Conservation (phyloP, 257 asterid species). For the Phtheirospermum japonicum region DNA sequence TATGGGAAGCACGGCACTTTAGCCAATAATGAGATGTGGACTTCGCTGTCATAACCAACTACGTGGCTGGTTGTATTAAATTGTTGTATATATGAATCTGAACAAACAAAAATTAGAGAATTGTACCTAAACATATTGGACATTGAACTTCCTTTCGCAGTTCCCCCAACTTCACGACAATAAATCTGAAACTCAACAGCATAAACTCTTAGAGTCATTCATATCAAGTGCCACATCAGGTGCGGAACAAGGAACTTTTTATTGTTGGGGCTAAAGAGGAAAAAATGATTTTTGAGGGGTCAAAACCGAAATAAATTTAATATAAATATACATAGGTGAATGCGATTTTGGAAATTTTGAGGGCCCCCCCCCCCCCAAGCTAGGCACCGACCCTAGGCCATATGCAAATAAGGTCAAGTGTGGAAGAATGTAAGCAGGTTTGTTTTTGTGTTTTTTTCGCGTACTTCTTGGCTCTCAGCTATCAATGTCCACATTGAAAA, state of each 20-base stretch:
- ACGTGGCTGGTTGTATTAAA: constrained; percentile 8
- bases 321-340: too few species aligned
- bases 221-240: constrained; percentile 1
- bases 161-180: constrained; percentile 75
- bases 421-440: constrained; percentile 13
- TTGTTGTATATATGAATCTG: constrained; percentile 10
- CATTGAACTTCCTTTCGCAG: constrained; percentile 98
- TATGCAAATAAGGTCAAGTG: constrained; percentile 16
- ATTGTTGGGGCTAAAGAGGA: too few species aligned
- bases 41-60: constrained; percentile 8
- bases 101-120: constrained; percentile 22
- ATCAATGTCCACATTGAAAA: not conserved
- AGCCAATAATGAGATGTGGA: constrained; percentile 21
- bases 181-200: constrained; percentile 50
- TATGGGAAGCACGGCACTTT: constrained; percentile 17
- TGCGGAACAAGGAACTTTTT: too few species aligned
- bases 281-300: too few species aligned
- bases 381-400: too few species aligned
- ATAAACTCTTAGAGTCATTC: constrained; percentile 21
- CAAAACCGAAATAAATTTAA: too few species aligned
- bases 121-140: constrained; percentile 91
- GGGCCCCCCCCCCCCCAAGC: too few species aligned
- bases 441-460: not conserved
- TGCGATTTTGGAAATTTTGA: too few species aligned
- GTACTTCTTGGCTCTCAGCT: constrained; percentile 8